Conservation (phyloP, 176 grass and related monocot genomes). For the Otatea glauca region DNA sequence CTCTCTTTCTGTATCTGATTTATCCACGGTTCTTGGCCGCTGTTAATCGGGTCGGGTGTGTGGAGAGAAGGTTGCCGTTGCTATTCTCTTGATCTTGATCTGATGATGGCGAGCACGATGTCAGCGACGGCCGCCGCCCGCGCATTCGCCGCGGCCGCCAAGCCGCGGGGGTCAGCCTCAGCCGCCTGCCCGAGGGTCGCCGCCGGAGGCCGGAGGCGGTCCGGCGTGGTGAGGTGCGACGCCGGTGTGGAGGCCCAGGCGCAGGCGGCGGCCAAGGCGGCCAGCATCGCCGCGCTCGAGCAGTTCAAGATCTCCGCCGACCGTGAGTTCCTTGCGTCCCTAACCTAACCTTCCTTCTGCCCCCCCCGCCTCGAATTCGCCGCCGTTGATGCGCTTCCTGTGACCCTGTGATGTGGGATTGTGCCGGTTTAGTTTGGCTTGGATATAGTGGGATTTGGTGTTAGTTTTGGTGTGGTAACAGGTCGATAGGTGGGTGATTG, state of each 20-base stretch:
- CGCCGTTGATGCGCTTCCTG: slow-evolving; percentile 16
- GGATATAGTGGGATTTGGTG: not conserved
- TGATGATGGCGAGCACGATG: slow-evolving; percentile 56
- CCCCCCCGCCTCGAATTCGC: not conserved
- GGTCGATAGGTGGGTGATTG: slow-evolving; percentile 11
- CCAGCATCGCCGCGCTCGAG: slow-evolving; percentile 76
- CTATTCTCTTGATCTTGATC: slow-evolving; percentile 32
- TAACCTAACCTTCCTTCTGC: not conserved
- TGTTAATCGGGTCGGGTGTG: slow-evolving; percentile 8
- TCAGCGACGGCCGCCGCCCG: slow-evolving; percentile 59
- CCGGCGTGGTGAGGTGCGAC: slow-evolving; percentile 68
- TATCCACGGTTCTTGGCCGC: slow-evolving; percentile 22
- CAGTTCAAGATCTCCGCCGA: slow-evolving; percentile 99
- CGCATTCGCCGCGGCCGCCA: slow-evolving; percentile 50
- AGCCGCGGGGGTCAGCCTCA: slow-evolving; percentile 22
- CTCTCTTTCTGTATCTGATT: not conserved
- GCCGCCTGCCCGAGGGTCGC: slow-evolving; percentile 40
- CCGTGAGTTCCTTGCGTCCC: slow-evolving; percentile 56
- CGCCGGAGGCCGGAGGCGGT: slow-evolving; percentile 38
- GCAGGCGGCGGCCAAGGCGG: slow-evolving; percentile 49
- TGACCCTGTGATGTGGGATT: slow-evolving; percentile 1
- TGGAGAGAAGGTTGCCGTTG: not conserved
- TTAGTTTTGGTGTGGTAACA: slow-evolving; percentile 28
- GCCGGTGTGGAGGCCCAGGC: slow-evolving; percentile 58
- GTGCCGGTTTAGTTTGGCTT: not conserved